Evolutionary conservation across 768 basidiomycete species (phyloP).

Genomic region (Lenzites betulinus): DNA sequence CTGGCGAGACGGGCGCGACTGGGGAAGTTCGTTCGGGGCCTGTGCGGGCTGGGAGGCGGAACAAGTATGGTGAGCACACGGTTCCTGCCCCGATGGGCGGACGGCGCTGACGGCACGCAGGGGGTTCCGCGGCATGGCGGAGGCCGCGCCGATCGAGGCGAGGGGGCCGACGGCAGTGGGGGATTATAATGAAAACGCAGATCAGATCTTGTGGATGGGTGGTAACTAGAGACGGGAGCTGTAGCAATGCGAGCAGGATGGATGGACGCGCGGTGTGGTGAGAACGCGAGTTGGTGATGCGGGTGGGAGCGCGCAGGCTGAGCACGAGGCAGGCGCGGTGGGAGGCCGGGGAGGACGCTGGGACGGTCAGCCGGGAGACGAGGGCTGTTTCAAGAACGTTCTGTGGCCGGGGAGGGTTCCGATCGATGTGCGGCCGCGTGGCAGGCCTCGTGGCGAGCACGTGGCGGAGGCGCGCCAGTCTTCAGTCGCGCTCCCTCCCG

Average conservation of each 20-base stretch:
- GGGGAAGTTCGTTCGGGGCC: slow-evolving; percentile 2
- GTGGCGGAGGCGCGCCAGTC: too few relatives aligned
- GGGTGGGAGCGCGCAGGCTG: not conserved
- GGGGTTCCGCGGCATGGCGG: not conserved
- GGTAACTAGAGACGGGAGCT: slow-evolving; percentile 4
- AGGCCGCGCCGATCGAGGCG: slow-evolving; percentile 1
- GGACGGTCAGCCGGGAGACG: slow-evolving; percentile 1
- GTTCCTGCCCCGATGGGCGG: not conserved
- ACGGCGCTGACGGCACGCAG: not conserved
- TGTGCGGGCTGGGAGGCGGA: slow-evolving; percentile 1
- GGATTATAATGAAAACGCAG: slow-evolving; percentile 11
- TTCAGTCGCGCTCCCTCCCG: too few relatives aligned
- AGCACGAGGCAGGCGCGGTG: not conserved
- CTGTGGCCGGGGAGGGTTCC: slow-evolving; percentile 5
- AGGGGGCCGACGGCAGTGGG: not conserved
- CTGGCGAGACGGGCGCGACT: slow-evolving; percentile 11
- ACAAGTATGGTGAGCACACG: slow-evolving; percentile 1
- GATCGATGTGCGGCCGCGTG: slow-evolving; percentile 25
- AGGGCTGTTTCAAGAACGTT: slow-evolving; percentile 19
- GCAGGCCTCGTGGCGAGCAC: slow-evolving; percentile 27
- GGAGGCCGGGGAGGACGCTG: not conserved
- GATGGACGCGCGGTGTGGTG: too few relatives aligned
- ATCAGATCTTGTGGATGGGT: slow-evolving; percentile 17
- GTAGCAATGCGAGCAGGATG: too few relatives aligned
- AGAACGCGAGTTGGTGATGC: slow-evolving; percentile 6